phyloP scores from a whole-genome alignment of 1,284 basidiomycete genomes.

The Ganoderma multipileum region DNA sequence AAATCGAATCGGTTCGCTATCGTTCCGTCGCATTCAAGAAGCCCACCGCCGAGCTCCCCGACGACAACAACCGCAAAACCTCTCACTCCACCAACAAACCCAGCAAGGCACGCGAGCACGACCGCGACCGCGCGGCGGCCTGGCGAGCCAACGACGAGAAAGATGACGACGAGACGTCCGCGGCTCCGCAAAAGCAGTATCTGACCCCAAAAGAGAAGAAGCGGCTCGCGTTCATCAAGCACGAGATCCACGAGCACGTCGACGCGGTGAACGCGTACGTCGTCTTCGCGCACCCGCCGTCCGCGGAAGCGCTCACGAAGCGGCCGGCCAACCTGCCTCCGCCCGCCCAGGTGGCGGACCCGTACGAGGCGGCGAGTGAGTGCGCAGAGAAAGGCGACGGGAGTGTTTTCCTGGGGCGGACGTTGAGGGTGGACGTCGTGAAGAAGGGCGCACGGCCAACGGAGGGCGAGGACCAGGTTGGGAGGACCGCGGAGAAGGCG shows the following conservation, averaged over 20 bases:
- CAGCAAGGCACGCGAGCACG: conserved; percentile 52
- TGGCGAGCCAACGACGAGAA: conserved; percentile 64
- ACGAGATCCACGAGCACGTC: conserved; percentile 80
- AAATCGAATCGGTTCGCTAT: conserved; percentile 91
- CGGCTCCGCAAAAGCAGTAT: conserved; percentile 59
- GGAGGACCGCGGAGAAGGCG: conserved; percentile 6
- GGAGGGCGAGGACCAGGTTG: conserved; percentile 3
- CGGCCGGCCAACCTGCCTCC: conserved; percentile 64
- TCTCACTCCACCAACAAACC: conserved; percentile 40
- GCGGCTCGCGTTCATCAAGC: conserved; percentile 93
- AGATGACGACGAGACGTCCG: conserved; percentile 47
- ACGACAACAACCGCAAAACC: conserved; percentile 40
- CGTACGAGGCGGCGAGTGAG: conserved; percentile 73
- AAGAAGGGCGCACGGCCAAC: conserved; percentile 45
- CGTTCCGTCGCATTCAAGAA: conserved; percentile 88
- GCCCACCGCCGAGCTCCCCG: conserved; percentile 71
- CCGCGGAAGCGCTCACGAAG: conserved; percentile 34
- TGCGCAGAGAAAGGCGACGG: conserved; percentile 75
- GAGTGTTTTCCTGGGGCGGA: conserved; percentile 75
- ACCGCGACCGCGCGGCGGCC: conserved; percentile 64
- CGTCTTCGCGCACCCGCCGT: conserved; percentile 79
- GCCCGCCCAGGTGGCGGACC: conserved; percentile 61
- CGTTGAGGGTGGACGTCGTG: conserved; percentile 78
- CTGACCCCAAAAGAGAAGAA: conserved; percentile 90
- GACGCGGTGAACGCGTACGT: conserved; percentile 85